Evolutionary conservation across 2,329 filamentous ascomycete species (phyloP), one percentile per base, ranked within the genome.

Genomic region (Aspergillus fischeri): DNA sequence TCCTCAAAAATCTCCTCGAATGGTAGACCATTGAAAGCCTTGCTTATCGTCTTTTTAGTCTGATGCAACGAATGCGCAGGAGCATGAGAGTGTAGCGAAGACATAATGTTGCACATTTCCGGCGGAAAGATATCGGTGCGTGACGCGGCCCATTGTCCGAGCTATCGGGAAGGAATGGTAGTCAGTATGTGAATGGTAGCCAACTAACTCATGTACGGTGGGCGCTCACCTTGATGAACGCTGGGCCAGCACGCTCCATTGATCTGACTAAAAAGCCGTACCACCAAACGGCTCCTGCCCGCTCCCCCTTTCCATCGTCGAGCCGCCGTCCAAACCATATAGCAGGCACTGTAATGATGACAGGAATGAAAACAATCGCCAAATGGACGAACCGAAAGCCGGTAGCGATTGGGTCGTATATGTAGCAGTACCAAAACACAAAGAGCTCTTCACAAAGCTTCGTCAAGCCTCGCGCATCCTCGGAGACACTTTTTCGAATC

Each of bases 141-240:
- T 4, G 94, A 97, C 3, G 94, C 94, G 20, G 94, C 94, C 94
- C 94, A 99, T 86, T 99, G 94, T 17, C 94, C 94, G 54, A 99
- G 85, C 86, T 92, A 65, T 56, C 51, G 45, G 20, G 32, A 42
- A 49, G 32, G 25, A 24, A 32, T 24, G 32, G 14, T 10, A 42
- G 35, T 60, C 35, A 53, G 54, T 55, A 48, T 49, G 42, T 17
- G 32, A 17, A 44, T 27, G 27, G 10, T 20, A 52, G 29, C 9
- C 14, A 21, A 52, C 7, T 53, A 21, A 52, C 7, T 53, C 51
- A 49, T 17, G n/a, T 41, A 49, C 52, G 56, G 28, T 44, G 49
- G n/a, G 21, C 9, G 27, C 60, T 32, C 75, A 91, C 89, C 83
- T 99, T 99, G 77, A 99, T 99, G 70, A 99, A 99, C 0, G 94